Base-by-base conservation (phyloP, 345 rosid species). In the Citrus maxima region DNA sequence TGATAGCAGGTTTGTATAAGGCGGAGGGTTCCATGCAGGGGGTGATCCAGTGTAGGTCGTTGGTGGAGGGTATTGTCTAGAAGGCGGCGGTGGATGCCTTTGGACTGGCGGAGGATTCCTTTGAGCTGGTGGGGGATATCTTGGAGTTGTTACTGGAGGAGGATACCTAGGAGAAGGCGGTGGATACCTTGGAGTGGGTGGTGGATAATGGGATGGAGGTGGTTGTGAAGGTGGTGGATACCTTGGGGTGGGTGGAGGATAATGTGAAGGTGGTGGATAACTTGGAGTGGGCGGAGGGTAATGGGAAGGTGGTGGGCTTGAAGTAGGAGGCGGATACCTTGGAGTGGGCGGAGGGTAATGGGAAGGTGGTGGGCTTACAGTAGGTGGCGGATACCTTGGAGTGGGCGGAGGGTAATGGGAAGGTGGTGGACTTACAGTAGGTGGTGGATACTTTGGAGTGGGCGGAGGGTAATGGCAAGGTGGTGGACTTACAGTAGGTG, bases 11-110 rank as follows among this genome's bases (percentile, higher is more conserved):
- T 54, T 54, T 54, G 22, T 6, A 19, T 4, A 54, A 18, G 22
- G 58, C 58, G 22, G 22, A 16, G 70, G 78, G 14, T 61, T 42
- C 9, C 55, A 19, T 4, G 34, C 4, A 10, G 34, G 67, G 1
- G 88, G 81, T 2, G 84, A 77, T 1, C 81, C 21, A 19, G 56
- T 62, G 25, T 58, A 70, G 42, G 61, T 42, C 14, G 76, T 66
- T 5, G 85, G 80, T 27, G 85, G 78, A 13, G 75, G 79, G 12
- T 58, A 59, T 4, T 6, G 59, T 60, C 7, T 42, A 10, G 76
- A 6, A 4, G 77, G 2, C 22, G 79, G 80, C 28, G 85, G 72
- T 0, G 76, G 21, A 34, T 75, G 32, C 8, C 22, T 7, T 6
- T 2, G 56, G 19, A 56, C 6, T 4, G 74, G 76, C 38, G 81